Conservation (phyloP, 73 alveolate species). For the Tetrahymena thermophila region DNA sequence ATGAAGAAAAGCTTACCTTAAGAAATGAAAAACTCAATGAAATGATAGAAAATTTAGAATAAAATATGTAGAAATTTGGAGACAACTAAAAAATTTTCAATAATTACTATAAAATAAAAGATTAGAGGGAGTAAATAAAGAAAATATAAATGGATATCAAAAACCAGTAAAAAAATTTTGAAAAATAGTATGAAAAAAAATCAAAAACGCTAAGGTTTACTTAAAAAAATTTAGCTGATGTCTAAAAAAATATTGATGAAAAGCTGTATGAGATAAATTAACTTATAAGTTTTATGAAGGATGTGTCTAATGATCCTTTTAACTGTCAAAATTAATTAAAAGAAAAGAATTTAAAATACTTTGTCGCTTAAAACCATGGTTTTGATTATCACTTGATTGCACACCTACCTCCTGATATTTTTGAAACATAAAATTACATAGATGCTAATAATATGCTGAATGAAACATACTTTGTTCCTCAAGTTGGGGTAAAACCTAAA, state of each 20-base stretch:
- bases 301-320: background rate
- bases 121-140: background rate
- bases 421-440: background rate
- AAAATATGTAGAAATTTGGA: background rate
- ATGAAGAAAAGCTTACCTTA: background rate
- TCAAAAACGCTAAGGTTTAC: background rate
- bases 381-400: background rate
- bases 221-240: background rate
- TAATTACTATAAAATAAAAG: background rate
- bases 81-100: background rate
- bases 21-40: background rate
- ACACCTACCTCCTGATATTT: background rate
- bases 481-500: background rate
- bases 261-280: background rate
- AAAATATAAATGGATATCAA: background rate
- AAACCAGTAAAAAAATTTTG: background rate
- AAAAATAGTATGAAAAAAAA: background rate
- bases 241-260: background rate
- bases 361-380: background rate
- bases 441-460: background rate
- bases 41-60: background rate
- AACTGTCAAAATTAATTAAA: background rate
- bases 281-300: background rate
- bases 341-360: background rate
- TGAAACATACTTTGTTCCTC: background rate